Conservation (phyloP, 192 early-diverging fungal species). For the Coemansia sp. region DNA sequence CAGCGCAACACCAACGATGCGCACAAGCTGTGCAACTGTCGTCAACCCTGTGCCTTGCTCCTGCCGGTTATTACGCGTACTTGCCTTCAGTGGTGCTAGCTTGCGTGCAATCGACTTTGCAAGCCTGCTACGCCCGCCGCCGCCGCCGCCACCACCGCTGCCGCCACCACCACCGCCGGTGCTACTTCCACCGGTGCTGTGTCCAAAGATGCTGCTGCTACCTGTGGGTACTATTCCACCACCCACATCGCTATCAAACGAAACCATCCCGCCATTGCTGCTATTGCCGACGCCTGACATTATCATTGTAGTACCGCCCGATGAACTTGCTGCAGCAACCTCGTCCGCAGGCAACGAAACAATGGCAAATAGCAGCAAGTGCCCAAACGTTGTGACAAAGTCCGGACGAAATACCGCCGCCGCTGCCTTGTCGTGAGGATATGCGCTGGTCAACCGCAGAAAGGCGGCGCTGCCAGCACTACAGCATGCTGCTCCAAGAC, state of each 20-base stretch:
- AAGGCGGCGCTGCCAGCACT: conserved; percentile 6
- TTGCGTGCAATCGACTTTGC: conserved; percentile 52
- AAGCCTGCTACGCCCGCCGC: conserved; percentile 36
- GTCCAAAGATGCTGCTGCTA: conserved; percentile 8
- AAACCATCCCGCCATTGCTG: neutral
- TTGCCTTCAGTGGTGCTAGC: conserved; percentile 46
- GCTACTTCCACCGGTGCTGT: neutral
- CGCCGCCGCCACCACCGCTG: conserved; percentile 9
- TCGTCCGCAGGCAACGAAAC: conserved; percentile 35
- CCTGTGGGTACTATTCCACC: too few species aligned
- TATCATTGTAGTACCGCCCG: neutral
- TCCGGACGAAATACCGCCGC: conserved; percentile 15
- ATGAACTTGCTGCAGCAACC: conserved; percentile 2
- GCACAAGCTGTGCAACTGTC: conserved; percentile 50
- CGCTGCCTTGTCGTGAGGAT: conserved; percentile 14
- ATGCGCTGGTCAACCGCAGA: conserved; percentile 14
- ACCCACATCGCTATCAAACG: neutral
- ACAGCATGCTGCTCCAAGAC: conserved; percentile 5
- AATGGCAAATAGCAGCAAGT: conserved; percentile 42
- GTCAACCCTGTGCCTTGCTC: conserved; percentile 48
- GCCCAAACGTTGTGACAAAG: conserved; percentile 34
- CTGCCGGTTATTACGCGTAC: conserved; percentile 34
- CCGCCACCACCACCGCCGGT: conserved; percentile 1
- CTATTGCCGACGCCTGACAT: neutral
- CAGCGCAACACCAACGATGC: conserved; percentile 32